A percentile compares a stretch with the other conserved stretches of the same genome.
phyloP scores from a whole-genome alignment of 345 rosid species.

The Euphorbia tirucalli region DNA sequence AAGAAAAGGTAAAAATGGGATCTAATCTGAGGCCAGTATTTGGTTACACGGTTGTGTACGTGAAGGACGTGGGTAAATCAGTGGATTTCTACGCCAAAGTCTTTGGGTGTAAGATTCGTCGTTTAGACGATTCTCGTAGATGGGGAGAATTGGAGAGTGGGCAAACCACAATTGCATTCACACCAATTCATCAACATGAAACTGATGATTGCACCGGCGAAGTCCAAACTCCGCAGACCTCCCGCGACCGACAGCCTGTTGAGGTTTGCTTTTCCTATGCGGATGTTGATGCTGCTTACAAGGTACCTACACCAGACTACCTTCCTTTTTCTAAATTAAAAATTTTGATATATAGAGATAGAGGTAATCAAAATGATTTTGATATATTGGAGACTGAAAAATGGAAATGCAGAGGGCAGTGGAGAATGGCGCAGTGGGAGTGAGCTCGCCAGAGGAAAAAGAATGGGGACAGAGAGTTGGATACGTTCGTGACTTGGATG shows the following conservation, averaged over 20 bases:
- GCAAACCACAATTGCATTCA: conserved; percentile 78
- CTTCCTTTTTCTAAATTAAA: too few species aligned
- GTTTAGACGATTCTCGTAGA: conserved; percentile 66
- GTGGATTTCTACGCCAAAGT: conserved; percentile 70
- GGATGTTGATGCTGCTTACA: conserved; percentile 78
- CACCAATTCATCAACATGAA: conserved; percentile 75
- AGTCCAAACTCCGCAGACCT: conserved; percentile 37
- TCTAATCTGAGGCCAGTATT: conserved; percentile 40
- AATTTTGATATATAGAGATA: too few species aligned
- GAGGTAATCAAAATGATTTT: too few species aligned
- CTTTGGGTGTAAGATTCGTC: conserved; percentile 65
- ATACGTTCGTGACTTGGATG: conserved; percentile 75
- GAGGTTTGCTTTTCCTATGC: conserved; percentile 75
- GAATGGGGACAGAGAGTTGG: conserved; percentile 95
- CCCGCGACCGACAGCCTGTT: conserved; percentile 44
- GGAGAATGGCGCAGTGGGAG: conserved; percentile 66
- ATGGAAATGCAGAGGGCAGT: conserved; percentile 69
- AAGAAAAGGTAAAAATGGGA: conserved; percentile 40
- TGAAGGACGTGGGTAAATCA: conserved; percentile 64
- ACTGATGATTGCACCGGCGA: conserved; percentile 66
- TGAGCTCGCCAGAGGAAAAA: conserved; percentile 67
- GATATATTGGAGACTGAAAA: too few species aligned
- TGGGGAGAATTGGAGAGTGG: conserved; percentile 94
- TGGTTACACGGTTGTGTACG: conserved; percentile 68
- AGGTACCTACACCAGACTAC: too few species aligned